Conservation (phyloP, 1,139 yeast genomes). For the Ogataea hybrid region DNA sequence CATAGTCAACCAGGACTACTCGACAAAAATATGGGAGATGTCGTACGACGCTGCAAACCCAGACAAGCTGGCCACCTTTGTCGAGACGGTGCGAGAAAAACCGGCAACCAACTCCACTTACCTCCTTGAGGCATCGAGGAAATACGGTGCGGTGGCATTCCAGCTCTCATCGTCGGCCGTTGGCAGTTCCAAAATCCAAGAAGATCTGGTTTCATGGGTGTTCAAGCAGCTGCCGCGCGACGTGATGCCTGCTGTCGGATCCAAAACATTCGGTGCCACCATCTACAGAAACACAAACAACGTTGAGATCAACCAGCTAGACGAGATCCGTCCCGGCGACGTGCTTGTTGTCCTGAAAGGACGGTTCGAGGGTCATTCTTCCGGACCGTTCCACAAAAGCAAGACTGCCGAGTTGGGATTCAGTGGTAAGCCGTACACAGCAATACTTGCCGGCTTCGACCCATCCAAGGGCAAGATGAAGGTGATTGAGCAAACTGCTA, state of each 20-base stretch:
- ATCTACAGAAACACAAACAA: slow-evolving; percentile 63
- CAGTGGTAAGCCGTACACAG: slow-evolving; percentile 38
- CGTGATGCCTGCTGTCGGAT: slow-evolving; percentile 59
- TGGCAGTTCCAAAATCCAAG: slow-evolving; percentile 33
- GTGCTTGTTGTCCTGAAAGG: slow-evolving; percentile 74
- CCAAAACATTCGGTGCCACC: slow-evolving; percentile 69
- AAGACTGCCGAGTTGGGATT: slow-evolving; percentile 52
- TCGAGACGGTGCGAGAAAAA: slow-evolving; percentile 43
- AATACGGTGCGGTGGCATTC: slow-evolving; percentile 44
- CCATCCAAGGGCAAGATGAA: slow-evolving; percentile 69
- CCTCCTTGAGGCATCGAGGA: slow-evolving; percentile 49
- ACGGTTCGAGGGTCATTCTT: slow-evolving; percentile 50
- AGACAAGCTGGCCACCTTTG: slow-evolving; percentile 46
- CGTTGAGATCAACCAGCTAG: slow-evolving; percentile 54
- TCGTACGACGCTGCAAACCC: slow-evolving; percentile 60
- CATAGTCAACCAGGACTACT: slow-evolving; percentile 68
- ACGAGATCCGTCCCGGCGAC: slow-evolving; percentile 80
- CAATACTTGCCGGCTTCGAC: slow-evolving; percentile 71
- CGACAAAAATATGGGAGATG: slow-evolving; percentile 58
- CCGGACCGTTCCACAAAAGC: slow-evolving; percentile 24
- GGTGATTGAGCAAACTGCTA: slow-evolving; percentile 64
- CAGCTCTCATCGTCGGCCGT: slow-evolving; percentile 41
- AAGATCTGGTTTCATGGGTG: slow-evolving; percentile 30
- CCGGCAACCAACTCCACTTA: slow-evolving; percentile 46
- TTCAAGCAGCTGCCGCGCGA: slow-evolving; percentile 34